These are phyloP conservation scores for Pleurotus citrinopileatus DNA, from an alignment of 768 basidiomycete species.

Conservation along the genomic window DNA sequence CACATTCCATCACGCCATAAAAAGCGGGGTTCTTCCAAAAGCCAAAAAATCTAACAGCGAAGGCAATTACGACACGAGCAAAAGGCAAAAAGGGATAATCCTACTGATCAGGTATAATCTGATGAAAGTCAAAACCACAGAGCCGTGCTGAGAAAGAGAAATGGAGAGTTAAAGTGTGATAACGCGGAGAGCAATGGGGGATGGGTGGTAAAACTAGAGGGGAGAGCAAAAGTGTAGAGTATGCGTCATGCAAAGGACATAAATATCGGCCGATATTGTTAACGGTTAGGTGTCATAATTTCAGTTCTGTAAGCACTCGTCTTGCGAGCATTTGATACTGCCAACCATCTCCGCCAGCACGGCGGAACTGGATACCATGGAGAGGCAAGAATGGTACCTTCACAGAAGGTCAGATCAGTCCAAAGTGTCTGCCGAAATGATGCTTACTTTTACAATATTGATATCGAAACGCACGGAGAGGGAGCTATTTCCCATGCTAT, in stretches of 20 bases:
- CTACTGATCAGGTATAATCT: neutral
- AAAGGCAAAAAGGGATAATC: neutral
- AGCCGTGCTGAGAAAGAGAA: slow-evolving; percentile 5
- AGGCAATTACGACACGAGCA: neutral
- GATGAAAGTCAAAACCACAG: neutral
- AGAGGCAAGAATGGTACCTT: slow-evolving; percentile 92
- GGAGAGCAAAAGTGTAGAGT: neutral
- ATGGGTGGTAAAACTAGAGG: neutral
- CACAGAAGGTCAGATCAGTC: slow-evolving; percentile 10
- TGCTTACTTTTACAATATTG: slow-evolving; percentile 88
- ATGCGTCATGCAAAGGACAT: slow-evolving; percentile 9
- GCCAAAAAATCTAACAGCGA: slow-evolving; percentile 9
- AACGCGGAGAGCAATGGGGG: slow-evolving; percentile 3
- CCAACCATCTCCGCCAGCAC: slow-evolving; percentile 90
- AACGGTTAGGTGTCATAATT: slow-evolving; percentile 51
- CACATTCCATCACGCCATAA: slow-evolving; percentile 3
- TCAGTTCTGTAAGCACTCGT: slow-evolving; percentile 83
- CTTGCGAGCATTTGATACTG: slow-evolving; percentile 96
- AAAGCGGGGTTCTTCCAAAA: neutral
- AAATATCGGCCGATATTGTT: too few relatives aligned
- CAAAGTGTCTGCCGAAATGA: slow-evolving; percentile 1
- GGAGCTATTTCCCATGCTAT: slow-evolving; percentile 69
- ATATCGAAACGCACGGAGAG: slow-evolving; percentile 95
- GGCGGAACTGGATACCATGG: slow-evolving; percentile 93
- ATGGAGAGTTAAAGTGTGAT: neutral